Base-by-base conservation (phyloP, 106 monocot species). In the Ottelia alismoides region DNA sequence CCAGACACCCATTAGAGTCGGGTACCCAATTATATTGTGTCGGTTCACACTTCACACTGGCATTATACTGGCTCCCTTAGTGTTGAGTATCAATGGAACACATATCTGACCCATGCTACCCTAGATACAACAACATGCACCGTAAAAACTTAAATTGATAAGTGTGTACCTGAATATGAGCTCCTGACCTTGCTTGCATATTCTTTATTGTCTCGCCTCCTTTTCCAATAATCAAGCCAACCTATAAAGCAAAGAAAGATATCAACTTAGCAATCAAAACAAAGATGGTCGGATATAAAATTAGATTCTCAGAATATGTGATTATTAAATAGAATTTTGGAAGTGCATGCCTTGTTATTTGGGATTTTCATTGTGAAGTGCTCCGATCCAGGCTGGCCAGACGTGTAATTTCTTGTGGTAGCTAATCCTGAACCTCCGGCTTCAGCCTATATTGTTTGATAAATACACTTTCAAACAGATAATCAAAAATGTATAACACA, bases 181-280 rank as follows among this genome's bases (percentile, higher is more conserved):
- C 88, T 40, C 96, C 96, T 30, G 96, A 65, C 19, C 28, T 85
- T 22, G 78, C 65, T 62, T 96, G 96, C 89, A 96, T 85, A 64
- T 29, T 78, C 55, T 89, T 96, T 60, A 96, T 96, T 20, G 73
- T 82, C 54, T 96, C 96, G 23, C 96, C 96, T 77, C 89, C 89
- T 69, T 89, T 96, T n/a, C 96, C 96, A 74, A 96, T 96, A 12
- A 96, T 69, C 21, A 89, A 60, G 31, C 96, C 96, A 67, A 96
- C 89, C 96, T 96, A 35, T 22, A 62, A 1, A 25, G 25, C 43
- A 26, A 49, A 11, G 25, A 7, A 43, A 43, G 16, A 16, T 43
- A 16, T 43, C 40, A 43, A 6, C 10, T 43, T 43, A 16, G 16
- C 40, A n/a, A n/a, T n/a, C 40, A 43, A 43, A 7, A 43, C 40